Conservation (phyloP, 495 filamentous ascomycete genomes). For the Cairneyella variabilis region DNA sequence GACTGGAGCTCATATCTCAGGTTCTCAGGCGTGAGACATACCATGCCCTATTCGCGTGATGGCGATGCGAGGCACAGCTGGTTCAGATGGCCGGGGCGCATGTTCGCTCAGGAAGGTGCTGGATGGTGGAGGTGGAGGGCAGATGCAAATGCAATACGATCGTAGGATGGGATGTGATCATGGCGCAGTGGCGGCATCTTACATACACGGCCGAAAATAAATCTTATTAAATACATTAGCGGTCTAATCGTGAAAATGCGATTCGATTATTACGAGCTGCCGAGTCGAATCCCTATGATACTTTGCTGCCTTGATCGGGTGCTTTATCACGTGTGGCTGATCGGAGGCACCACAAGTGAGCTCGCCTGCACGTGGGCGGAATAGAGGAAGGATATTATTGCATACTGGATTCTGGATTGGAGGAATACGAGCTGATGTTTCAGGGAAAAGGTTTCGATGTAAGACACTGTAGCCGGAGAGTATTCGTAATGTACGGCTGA, state of each 20-base stretch:
- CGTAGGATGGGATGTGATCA: conserved; percentile 1
- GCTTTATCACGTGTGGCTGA: background rate
- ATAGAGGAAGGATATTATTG: too few relatives aligned
- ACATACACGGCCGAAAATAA: too few relatives aligned
- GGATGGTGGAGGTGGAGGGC: too few relatives aligned
- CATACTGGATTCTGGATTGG: too few relatives aligned
- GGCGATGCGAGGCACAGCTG: background rate
- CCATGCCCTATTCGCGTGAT: background rate
- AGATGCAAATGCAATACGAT: too few relatives aligned
- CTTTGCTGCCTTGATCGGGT: too few relatives aligned
- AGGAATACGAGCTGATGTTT: too few relatives aligned
- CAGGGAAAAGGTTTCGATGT: too few relatives aligned
- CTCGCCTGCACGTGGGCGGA: too few relatives aligned
- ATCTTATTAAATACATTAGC: background rate
- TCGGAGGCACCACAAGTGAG: background rate
- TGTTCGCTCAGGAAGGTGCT: background rate
- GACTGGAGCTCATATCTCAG: background rate
- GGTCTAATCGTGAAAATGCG: background rate
- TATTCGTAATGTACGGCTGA: too few relatives aligned
- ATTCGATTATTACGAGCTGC: too few relatives aligned
- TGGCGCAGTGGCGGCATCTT: background rate
- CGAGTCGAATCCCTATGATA: background rate
- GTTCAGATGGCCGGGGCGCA: background rate
- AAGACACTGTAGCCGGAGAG: too few relatives aligned
- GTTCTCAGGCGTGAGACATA: background rate